Conservation (phyloP, 2,329 filamentous ascomycete genomes). For the Hymenoscyphus occultus region DNA sequence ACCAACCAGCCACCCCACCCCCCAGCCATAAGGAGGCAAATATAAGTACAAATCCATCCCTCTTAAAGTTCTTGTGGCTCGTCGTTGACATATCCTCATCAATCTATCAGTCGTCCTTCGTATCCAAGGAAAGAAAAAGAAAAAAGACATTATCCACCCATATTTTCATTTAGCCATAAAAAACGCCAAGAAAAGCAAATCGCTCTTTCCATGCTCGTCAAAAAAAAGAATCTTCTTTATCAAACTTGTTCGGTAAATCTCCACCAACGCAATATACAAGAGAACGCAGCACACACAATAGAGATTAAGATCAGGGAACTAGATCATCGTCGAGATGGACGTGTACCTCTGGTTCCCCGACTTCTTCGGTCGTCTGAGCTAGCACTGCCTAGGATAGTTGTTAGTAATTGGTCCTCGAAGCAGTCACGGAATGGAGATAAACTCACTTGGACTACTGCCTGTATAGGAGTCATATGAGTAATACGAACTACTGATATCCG, state of each 20-base stretch:
- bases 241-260: background rate
- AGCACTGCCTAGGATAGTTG: slow-evolving; percentile 27
- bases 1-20: background rate
- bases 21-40: background rate
- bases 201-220: background rate
- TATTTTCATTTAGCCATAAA: background rate
- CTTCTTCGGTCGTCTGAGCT: slow-evolving; percentile 35
- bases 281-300: background rate
- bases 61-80: background rate
- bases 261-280: background rate
- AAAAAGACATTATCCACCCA: background rate
- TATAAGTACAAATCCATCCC: slow-evolving; percentile 1
- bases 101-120: background rate
- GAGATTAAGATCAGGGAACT: background rate
- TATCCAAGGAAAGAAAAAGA: background rate
- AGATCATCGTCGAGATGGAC: slow-evolving; percentile 3
- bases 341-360: slow-evolving; percentile 24
- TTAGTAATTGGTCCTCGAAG: slow-evolving; percentile 19
- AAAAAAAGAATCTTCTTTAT: background rate
- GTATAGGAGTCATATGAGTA: slow-evolving; percentile 35
- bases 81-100: background rate
- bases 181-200: background rate
- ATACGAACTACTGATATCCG: slow-evolving; percentile 33
- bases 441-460: slow-evolving; percentile 36
- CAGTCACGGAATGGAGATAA: background rate